Evolutionary conservation across 805 yeast genomes (phyloP), one percentile per base, ranked within the genome.

Genomic region (Kazachstania viticola): DNA sequence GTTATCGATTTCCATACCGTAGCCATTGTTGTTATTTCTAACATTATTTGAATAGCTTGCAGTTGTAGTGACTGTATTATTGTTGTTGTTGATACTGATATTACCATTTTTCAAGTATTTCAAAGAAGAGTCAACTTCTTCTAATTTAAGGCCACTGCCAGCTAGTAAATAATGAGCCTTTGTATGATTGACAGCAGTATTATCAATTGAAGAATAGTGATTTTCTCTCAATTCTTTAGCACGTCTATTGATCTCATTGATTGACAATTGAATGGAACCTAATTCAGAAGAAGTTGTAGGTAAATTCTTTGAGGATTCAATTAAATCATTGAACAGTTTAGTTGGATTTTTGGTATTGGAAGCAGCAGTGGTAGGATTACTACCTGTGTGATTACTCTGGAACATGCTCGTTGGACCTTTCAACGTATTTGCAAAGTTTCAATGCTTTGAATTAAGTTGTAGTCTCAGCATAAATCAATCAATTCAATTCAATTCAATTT

Each of bases 91-190:
- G n/a, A n/a, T 27, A n/a, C 21, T 19, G 16, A 14, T 12, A 13
- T 27, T 28, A 4, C 25, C 32, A 13, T 21, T n/a, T n/a, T 34
- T 25, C 25, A 54, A 59, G 37, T 45, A 41, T 25, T 60, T 56
- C 35, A 78, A 56, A 30, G 74, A 77, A 21, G 58, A 58, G 41
- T 81, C 85, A 25, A 87, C 74, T 35, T 83, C 91, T 45, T 83
- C 94, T 31, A 88, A 77, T 26, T 82, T 75, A 32, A 85, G 70
- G 1, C 96, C 96, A 48, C 88, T 79, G 1, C 87, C 81, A 5
- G 95, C 95, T 27, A 88, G 62, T 25, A 91, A 61, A 53, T 91
- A 91, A 50, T 91, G 97, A 2, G 82, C 91, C 46, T 75, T 77
- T 3, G 84, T 77, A 46, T 63, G 65, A 27, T 60, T 54, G 4